Evolutionary conservation across 1,139 yeast genomes (phyloP).

Genomic region (Taphrina deformans): DNA sequence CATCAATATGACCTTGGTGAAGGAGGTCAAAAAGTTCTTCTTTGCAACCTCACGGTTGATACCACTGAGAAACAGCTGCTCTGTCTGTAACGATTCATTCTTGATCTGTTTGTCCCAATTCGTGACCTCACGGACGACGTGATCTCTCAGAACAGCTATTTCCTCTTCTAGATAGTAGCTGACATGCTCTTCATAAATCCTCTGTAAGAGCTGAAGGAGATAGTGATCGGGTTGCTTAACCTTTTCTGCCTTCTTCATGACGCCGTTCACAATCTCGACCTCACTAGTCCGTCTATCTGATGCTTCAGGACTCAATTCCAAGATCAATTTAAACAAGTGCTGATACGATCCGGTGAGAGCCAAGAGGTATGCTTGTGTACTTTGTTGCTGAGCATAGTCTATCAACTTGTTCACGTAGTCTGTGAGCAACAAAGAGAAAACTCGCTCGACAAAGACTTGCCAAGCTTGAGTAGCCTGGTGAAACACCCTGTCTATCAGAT

Average conservation of each 20-base stretch:
- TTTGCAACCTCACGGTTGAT: conserved; percentile 49
- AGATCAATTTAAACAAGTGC: conserved; percentile 15
- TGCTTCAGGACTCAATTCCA: conserved; percentile 4
- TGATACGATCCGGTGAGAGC: conserved; percentile 37
- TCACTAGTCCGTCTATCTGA: neutral
- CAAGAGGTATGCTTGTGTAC: conserved; percentile 40
- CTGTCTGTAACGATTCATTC: conserved; percentile 42
- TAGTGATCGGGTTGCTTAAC: neutral
- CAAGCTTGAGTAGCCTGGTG: conserved; percentile 43
- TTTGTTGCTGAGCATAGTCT: conserved; percentile 40
- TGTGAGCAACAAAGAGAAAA: conserved; percentile 47
- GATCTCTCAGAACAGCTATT: conserved; percentile 45
- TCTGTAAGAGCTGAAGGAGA: conserved; percentile 5
- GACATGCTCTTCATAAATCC: conserved; percentile 51
- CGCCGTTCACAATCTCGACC: conserved; percentile 4
- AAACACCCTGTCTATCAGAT: conserved; percentile 48
- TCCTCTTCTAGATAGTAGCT: conserved; percentile 50
- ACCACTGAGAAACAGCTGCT: conserved; percentile 50
- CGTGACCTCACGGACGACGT: conserved; percentile 44
- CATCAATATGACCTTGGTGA: conserved; percentile 51
- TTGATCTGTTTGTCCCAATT: conserved; percentile 44
- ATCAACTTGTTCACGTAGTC: conserved; percentile 45
- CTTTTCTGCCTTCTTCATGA: neutral
- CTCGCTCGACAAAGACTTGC: conserved; percentile 44
- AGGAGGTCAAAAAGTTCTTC: conserved; percentile 55